Base-by-base conservation (phyloP, 1,284 basidiomycete genomes). In the Singerocomus rubriflavus region DNA sequence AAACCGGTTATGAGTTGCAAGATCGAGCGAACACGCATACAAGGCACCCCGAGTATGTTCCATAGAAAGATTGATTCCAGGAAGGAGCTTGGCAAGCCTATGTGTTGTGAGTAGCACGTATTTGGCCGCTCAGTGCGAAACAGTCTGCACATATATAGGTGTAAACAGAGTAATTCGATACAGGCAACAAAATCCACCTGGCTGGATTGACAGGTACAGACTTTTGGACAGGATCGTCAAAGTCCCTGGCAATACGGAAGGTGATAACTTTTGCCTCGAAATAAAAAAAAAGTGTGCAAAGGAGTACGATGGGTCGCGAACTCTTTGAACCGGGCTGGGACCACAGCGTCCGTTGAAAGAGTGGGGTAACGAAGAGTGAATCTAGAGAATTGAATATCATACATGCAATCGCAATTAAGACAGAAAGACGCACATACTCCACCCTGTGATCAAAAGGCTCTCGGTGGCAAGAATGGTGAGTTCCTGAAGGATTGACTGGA, bases 401-500 rank as follows among this genome's bases (percentile, higher is more conserved):
- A 17, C 6, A 33, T 26, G 31, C 26, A 38, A 10, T 21, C 27
- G 25, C 30, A 9, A 39, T 31, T 16, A 33, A 6, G 32, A 39
- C 9, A 31, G 6, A 10, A 14, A 33, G 26, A 40, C 0, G 13
- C 0, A 57, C 66, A 34, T 51, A 69, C 74, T 68, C 59, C 10
- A 74, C 71, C 11, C 76, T 76, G 46, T 77, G 74, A 27, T 73
- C 56, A 56, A 79, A 78, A 29, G 75, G 65, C 52, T 76, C 65
- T 48, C 59, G 51, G 5, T 76, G 60, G 0, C 77, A 5, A 71
- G 57, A 3, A 70, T 52, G 26, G 75, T 76, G 17, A 79, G 63
- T 52, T 76, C 68, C 53, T 77, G 66, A 43, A 67, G 65, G 10
- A 71, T 67, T 2, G 76, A 60, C 17, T 64, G 60, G 25, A 69